Evolutionary conservation across 495 filamentous ascomycete species (phyloP).

Genomic region (Penicillium goetzii): DNA sequence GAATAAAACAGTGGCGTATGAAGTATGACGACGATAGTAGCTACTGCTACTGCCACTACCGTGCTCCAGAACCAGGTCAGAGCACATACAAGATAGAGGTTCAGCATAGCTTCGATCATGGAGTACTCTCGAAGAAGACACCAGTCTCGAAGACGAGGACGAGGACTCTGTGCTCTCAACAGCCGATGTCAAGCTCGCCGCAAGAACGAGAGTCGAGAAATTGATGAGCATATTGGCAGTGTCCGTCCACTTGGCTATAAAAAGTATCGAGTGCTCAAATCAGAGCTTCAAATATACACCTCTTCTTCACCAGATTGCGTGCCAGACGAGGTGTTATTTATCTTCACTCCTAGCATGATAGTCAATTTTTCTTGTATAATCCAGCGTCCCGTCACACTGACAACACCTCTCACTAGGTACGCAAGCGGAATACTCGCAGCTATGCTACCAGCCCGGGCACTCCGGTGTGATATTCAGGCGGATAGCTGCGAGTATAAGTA

Average conservation of each 20-base stretch:
- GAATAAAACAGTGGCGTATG: background rate
- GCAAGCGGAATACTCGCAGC: background rate
- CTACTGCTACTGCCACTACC: background rate
- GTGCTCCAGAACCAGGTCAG: background rate
- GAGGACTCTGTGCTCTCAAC: background rate
- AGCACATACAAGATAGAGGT: slow-evolving; percentile 9
- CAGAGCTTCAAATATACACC: background rate
- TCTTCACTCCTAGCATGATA: background rate
- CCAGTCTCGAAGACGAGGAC: background rate
- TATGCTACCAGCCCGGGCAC: background rate
- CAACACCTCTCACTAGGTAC: background rate
- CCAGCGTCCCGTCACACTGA: background rate
- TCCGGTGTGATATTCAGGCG: slow-evolving; percentile 17
- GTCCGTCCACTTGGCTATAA: background rate
- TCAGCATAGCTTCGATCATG: background rate
- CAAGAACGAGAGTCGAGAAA: slow-evolving; percentile 14
- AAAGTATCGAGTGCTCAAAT: background rate
- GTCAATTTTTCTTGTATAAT: too few species aligned
- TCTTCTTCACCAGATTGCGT: background rate
- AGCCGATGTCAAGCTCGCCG: slow-evolving; percentile 15
- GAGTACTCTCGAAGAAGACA: background rate
- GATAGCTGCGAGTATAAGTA: slow-evolving; percentile 6
- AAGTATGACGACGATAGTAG: background rate
- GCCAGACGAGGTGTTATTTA: background rate
- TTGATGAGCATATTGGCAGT: slow-evolving; percentile 24